These are phyloP conservation scores for Tagetes patula DNA, from an alignment of 129 eudicot genomes.

Conservation along the genomic window DNA sequence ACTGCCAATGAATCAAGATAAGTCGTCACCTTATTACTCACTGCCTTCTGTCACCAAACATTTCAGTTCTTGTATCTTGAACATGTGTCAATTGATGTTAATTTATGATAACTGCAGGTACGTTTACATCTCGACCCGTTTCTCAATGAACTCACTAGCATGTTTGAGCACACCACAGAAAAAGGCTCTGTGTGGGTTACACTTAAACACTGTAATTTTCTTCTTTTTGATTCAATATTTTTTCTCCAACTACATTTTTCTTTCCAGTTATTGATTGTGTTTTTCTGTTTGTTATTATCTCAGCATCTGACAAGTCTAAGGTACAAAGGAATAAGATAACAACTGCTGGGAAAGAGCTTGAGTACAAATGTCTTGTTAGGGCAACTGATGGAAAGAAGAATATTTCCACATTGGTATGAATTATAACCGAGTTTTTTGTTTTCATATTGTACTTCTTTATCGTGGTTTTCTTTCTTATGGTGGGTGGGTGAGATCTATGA, in stretches of 20 bases:
- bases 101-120: constrained; percentile 42
- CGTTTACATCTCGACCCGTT: constrained; percentile 81
- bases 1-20: too few species aligned
- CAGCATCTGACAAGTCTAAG: constrained; percentile 83
- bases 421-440: background rate
- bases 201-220: constrained; percentile 63
- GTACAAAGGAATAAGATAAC: constrained; percentile 59
- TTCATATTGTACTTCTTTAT: background rate
- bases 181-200: constrained; percentile 97
- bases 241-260: background rate
- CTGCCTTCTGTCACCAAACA: too few species aligned
- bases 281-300: constrained; percentile 13
- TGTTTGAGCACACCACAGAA: constrained; percentile 91
- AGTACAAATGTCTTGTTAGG: constrained; percentile 76
- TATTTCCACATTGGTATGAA: constrained; percentile 74
- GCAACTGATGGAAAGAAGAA: constrained; percentile 93
- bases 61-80: too few species aligned
- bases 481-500: too few species aligned
- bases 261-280: constrained; percentile 10
- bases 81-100: constrained; percentile 18
- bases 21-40: too few species aligned
- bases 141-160: constrained; percentile 75
- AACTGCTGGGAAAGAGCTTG: constrained; percentile 58
- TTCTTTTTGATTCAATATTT: constrained; percentile 8
- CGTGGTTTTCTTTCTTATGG: background rate